Conservation (phyloP, 2,329 filamentous ascomycete species). For the Coleophoma crateriformis region DNA sequence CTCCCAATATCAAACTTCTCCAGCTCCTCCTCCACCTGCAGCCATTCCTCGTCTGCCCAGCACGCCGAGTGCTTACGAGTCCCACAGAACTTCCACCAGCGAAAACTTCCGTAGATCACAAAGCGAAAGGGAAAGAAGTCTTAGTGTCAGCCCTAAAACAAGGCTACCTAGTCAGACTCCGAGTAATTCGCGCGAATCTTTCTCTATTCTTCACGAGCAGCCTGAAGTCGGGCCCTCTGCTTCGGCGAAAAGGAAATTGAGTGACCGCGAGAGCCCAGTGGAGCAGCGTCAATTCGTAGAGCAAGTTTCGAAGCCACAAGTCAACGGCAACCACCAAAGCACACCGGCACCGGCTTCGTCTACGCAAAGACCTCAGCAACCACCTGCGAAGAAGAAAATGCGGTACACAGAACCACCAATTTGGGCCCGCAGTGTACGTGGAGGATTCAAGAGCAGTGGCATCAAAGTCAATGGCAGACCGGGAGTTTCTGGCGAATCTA, state of each 20-base stretch:
- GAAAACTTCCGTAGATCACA: conserved; percentile 38
- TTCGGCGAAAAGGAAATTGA: conserved; percentile 22
- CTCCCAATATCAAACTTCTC: conserved; percentile 23
- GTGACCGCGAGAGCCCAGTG: conserved; percentile 16
- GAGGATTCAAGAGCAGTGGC: conserved; percentile 22
- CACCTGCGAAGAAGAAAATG: conserved; percentile 40
- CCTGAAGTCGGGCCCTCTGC: conserved; percentile 14
- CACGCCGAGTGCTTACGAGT: conserved; percentile 39
- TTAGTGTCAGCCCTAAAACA: conserved; percentile 77
- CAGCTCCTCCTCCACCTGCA: conserved; percentile 30
- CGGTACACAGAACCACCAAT: conserved; percentile 47
- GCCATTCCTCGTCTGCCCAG: conserved; percentile 34
- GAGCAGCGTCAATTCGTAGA: conserved; percentile 12
- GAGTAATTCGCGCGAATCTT: conserved; percentile 13
- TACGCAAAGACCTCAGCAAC: conserved; percentile 18
- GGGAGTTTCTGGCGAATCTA: conserved; percentile 4
- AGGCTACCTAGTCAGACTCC: conserved; percentile 33
- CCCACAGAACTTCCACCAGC: conserved; percentile 38
- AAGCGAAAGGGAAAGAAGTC: conserved; percentile 61
- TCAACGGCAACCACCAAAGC: conserved; percentile 16
- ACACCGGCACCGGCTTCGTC: conserved; percentile 10
- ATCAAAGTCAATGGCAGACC: conserved; percentile 19
- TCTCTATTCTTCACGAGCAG: conserved; percentile 8
- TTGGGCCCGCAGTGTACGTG: conserved; percentile 28
- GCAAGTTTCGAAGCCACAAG: conserved; percentile 6